Conservation (phyloP, 306 rosid species). For the Luffa aegyptiaca region DNA sequence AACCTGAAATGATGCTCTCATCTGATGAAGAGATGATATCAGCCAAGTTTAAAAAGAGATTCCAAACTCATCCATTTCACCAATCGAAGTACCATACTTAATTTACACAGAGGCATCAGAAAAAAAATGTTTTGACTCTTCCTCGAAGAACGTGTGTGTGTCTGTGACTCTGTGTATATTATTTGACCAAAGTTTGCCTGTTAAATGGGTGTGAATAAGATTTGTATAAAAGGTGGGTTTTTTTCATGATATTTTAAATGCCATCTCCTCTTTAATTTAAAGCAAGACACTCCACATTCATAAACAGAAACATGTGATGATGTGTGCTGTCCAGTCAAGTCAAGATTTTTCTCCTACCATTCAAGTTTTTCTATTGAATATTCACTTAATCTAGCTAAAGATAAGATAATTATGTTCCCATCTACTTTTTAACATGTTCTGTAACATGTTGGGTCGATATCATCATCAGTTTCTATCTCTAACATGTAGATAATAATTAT, state of each 20-base stretch:
- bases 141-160: constrained; percentile 2
- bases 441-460: not conserved
- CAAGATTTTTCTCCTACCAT: not conserved
- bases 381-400: constrained; percentile 2
- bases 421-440: not conserved
- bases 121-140: constrained; percentile 2
- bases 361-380: not conserved
- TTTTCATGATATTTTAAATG: not conserved
- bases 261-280: constrained; percentile 2
- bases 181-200: not conserved
- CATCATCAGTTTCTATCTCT: not conserved
- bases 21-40: constrained; percentile 6
- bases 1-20: not conserved
- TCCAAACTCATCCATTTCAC: constrained; percentile 52
- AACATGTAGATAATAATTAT: not conserved
- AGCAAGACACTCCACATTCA: not conserved
- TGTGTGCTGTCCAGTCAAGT: not conserved
- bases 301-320: not conserved
- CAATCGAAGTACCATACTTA: constrained; percentile 20
- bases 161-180: not conserved
- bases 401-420: not conserved
- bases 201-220: constrained; percentile 1
- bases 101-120: not conserved
- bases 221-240: not conserved
- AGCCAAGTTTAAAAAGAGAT: constrained; percentile 37